These are phyloP conservation scores for Cinnamomum chago DNA, from an alignment of 164 flowering plant species.

Conservation along the genomic window DNA sequence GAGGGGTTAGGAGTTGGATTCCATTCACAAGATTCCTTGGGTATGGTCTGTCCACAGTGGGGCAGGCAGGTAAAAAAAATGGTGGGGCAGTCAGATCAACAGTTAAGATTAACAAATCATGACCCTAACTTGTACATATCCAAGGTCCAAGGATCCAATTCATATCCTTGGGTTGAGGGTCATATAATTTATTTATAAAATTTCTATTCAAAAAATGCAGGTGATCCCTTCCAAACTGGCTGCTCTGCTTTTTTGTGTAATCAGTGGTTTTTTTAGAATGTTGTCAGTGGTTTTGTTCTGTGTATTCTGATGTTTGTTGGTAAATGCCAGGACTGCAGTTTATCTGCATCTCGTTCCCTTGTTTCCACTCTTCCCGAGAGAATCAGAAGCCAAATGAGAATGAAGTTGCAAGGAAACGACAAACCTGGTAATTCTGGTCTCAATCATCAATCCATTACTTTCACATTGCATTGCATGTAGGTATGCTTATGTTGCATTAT, in stretches of 20 bases:
- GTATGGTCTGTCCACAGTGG: not conserved
- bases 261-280: too few relatives aligned
- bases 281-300: not conserved
- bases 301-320: not conserved
- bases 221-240: not conserved
- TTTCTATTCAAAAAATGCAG: too few relatives aligned
- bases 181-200: not conserved
- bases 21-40: not conserved
- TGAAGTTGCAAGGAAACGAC: conserved; percentile 14
- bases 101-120: not conserved
- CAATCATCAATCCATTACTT: not conserved
- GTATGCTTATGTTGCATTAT: not conserved
- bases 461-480: not conserved
- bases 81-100: not conserved
- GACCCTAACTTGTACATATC: not conserved
- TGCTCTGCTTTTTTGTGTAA: not conserved
- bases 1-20: not conserved
- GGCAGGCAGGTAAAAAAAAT: not conserved
- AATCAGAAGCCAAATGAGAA: conserved; percentile 53
- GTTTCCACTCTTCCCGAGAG: conserved; percentile 62
- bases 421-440: conserved; percentile 49
- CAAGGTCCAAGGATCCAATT: not conserved
- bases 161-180: not conserved
- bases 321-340: conserved; percentile 50
- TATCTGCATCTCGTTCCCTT: conserved; percentile 47